Evolutionary conservation across 495 filamentous ascomycete genomes (phyloP), one percentile per base, ranked within the genome.

Genomic region (Podospora pseudopauciseta): DNA sequence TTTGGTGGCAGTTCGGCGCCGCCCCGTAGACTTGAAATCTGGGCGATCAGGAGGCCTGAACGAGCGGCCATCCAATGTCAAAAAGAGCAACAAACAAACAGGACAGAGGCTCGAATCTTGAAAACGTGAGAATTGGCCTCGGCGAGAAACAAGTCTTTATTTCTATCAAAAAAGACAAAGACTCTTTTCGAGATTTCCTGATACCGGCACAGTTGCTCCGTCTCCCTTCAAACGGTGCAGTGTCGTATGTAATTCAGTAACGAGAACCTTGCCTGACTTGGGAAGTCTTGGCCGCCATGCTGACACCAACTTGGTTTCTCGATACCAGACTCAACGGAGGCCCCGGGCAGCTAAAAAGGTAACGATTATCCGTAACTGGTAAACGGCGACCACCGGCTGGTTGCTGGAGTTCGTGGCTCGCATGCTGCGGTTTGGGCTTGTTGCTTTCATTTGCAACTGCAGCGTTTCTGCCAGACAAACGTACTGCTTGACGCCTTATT

Each of bases 241-340:
- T 32, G 39, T 49, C 5, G 6, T 11, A 39, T 49, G 39, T 49
- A 49, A 49, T 49, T 49, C 39, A 49, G 2, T 16, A 49, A 49
- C 13, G 13, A 49, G 39, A 49, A 49, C 39, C 39, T 49, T 49
- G 39, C 39, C 39, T 11, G 39, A 49, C 39, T 49, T 49, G 39
- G 49, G 65, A 71, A 11, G 66, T 56, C 54, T 71, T 77, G 20
- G 70, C 75, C 54, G 60, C 74, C 3, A 70, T 61, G 64, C 75
- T 49, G 39, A 49, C 39, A 49, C 39, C 39, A 49, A 16, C 39
- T 13, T 49, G 39, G 39, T 49, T 49, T 49, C 39, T 49, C 9
- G 13, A 49, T 49, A 11, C 5, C 39, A 13, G 39, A 49, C 39
- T 49, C 39, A 49, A 49, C 39, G 39, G 39, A 49, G 39, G 39